Evolutionary conservation across 2,329 filamentous ascomycete genomes (phyloP), one percentile per base, ranked within the genome.

Genomic region (Leptodontidium sp.): DNA sequence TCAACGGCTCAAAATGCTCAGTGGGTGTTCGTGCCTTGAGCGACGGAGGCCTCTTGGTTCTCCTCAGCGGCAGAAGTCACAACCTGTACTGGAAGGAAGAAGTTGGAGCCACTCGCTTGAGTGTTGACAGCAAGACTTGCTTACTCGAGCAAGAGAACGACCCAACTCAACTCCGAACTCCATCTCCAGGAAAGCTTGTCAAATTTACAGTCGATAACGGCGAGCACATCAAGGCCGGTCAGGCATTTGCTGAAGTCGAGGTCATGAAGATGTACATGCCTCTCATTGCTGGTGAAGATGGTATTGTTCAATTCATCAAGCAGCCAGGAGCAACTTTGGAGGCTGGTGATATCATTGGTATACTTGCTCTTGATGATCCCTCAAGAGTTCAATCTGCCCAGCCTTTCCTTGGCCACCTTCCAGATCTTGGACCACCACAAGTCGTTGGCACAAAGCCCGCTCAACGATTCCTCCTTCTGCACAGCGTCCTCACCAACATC

Each of bases 181-280:
- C 96, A 52, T 97, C 93, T 71, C 96, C 96, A 58, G 96, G 96
- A 81, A 99, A 99, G 85, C 91, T 99, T 45, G 95, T 99, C 84
- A 98, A 97, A 84, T 99, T 96, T 82, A 92, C 93, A 1, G 93
- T 99, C 1, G 96, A 98, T 81, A 98, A 97, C 77, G 96, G 96
- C 70, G 88, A 94, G 75, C 96, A 99, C 80, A 90, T 99, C 81
- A 91, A 89, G 81, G 93, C 97, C 75, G 95, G 95, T 67, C 93
- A 98, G 81, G 86, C 95, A 43, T 99, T 94, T 78, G 96, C 96
- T 66, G 96, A 99, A 81, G 95, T 99, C 50, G 96, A 99, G 83
- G 96, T 99, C 82, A 99, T 99, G 96, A 99, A 99, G 88, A 99
- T 99, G 96, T 98, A 98, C 87, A 99, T 99, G 96, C 96, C 96